Conservation (phyloP, 768 basidiomycete species). For the Rhodotorula graminis region DNA sequence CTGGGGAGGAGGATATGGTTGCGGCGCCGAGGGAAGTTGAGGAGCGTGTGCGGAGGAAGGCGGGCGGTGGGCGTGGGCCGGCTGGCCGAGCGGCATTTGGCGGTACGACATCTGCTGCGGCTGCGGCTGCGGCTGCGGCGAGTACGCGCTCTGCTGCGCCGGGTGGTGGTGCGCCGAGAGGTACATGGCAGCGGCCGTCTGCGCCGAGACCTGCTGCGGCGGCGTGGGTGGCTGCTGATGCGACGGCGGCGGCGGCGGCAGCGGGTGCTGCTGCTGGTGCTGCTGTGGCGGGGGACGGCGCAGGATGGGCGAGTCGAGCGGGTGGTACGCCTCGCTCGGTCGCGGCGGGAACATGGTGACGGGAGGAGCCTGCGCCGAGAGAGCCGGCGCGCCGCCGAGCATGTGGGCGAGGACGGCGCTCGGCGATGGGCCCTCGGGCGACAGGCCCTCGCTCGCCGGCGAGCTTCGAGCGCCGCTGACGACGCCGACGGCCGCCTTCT, state of each 20-base stretch:
- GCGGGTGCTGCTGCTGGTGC: neutral
- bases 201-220: neutral
- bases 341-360: neutral
- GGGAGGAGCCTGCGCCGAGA: slow-evolving; percentile 1
- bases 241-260: neutral
- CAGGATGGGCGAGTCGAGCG: neutral
- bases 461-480: neutral
- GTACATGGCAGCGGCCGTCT: neutral
- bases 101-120: neutral
- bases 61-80: too few species aligned
- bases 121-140: too few species aligned
- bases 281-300: neutral
- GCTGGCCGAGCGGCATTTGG: too few species aligned
- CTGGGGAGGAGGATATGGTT: neutral
- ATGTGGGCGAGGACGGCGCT: neutral
- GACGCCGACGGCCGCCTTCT: neutral
- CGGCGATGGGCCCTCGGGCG: neutral
- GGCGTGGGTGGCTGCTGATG: too few species aligned
- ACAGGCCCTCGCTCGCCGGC: neutral
- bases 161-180: neutral
- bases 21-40: too few species aligned
- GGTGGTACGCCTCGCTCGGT: neutral
- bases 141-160: neutral
- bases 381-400: neutral
- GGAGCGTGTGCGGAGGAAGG: too few species aligned